Evolutionary conservation across 495 filamentous ascomycete genomes (phyloP).

Genomic region (Penicillium paradoxum): DNA sequence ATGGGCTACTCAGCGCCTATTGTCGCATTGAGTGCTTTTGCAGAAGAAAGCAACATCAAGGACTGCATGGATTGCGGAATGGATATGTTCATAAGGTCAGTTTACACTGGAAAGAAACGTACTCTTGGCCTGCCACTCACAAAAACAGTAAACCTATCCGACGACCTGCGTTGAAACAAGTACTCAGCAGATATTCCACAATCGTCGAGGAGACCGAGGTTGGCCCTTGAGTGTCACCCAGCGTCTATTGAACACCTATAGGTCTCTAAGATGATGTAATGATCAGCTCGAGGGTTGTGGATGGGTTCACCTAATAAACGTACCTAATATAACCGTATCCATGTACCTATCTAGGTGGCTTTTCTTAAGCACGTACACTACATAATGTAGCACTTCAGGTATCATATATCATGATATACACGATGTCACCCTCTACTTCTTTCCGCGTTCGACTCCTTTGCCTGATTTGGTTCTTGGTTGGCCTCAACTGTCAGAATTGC

Average conservation of each 20-base stretch:
- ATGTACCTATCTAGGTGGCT: too few species aligned
- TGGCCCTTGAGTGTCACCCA: not conserved
- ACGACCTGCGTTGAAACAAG: slow-evolving; percentile 75
- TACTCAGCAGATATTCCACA: slow-evolving; percentile 63
- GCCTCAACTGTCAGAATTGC: too few species aligned
- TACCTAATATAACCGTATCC: not conserved
- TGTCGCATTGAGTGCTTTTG: slow-evolving; percentile 84
- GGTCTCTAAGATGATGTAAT: not conserved
- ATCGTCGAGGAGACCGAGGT: slow-evolving; percentile 46
- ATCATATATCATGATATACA: too few species aligned
- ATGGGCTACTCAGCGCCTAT: slow-evolving; percentile 88
- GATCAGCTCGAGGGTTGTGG: not conserved
- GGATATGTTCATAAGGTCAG: slow-evolving; percentile 59
- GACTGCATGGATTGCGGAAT: slow-evolving; percentile 75
- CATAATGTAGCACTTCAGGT: too few species aligned
- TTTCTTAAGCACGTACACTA: too few species aligned
- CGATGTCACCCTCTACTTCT: too few species aligned
- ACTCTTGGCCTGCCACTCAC: not conserved
- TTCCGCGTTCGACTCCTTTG: too few species aligned
- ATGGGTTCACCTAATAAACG: not conserved
- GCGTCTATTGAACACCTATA: not conserved
- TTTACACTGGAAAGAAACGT: not conserved
- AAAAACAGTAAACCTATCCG: slow-evolving; percentile 69
- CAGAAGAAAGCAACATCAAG: slow-evolving; percentile 84
- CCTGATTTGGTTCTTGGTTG: too few species aligned